Conservation (phyloP, 306 rosid species). For the Mimosa bimucronata region DNA sequence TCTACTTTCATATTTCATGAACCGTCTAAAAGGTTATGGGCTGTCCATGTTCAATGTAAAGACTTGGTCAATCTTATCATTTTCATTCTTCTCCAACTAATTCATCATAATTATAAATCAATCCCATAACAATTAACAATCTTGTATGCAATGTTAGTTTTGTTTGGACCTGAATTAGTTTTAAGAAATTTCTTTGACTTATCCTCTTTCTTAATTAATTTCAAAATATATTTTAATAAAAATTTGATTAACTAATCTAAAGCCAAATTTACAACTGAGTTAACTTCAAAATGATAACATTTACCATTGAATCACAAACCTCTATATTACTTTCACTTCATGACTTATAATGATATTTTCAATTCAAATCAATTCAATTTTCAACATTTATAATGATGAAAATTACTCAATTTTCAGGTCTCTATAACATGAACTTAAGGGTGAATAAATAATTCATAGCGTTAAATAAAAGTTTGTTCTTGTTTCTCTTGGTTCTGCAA, state of each 20-base stretch:
- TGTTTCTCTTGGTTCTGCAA: background rate
- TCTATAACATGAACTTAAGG: background rate
- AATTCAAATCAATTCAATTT: too few species aligned
- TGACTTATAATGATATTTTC: too few species aligned
- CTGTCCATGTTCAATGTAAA: constrained; percentile 46
- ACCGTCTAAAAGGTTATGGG: constrained; percentile 16
- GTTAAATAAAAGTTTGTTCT: background rate
- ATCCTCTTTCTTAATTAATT: too few species aligned
- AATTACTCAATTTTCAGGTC: background rate
- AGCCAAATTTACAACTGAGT: background rate
- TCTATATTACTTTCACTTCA: background rate
- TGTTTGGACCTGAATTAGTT: background rate
- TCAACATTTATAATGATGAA: background rate
- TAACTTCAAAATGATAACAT: too few species aligned
- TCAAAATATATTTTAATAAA: too few species aligned
- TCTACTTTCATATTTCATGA: constrained; percentile 18
- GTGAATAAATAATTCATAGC: background rate
- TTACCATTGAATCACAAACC: too few species aligned
- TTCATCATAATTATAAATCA: background rate
- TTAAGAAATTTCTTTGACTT: too few species aligned
- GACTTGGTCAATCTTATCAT: constrained; percentile 24
- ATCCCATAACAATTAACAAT: too few species aligned
- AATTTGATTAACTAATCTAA: too few species aligned
- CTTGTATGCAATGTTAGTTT: background rate
- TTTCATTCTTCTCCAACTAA: background rate